Percentiles rank a stretch among this genome's conserved stretches.
Evolutionary conservation across 495 filamentous ascomycete genomes (phyloP).

Genomic region (Penicillium paxilli): DNA sequence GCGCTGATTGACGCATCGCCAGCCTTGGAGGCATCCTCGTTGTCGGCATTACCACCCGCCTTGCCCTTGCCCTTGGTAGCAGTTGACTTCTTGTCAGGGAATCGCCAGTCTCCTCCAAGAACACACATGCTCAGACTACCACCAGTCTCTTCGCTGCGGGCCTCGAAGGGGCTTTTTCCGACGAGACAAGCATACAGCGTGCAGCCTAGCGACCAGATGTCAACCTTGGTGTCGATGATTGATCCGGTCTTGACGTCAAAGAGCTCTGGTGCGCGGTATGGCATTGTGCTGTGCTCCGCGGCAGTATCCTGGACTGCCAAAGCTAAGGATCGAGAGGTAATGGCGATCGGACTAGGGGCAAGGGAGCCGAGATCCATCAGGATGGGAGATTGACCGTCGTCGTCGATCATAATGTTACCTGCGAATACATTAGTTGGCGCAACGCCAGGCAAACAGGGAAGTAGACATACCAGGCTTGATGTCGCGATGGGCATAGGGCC

Average conservation of each 20-base stretch:
- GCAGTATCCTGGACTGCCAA: constrained; percentile 90
- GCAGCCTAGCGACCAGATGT: constrained; percentile 96
- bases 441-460: not conserved
- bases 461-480: constrained; percentile 83
- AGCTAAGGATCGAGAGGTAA: constrained; percentile 88
- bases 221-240: constrained; percentile 92
- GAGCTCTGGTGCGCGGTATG: constrained; percentile 94
- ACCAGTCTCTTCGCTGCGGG: constrained; percentile 91
- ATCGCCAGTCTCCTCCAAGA: constrained; percentile 88
- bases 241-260: constrained; percentile 97
- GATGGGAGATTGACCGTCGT: constrained; percentile 82
- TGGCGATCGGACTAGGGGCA: constrained; percentile 83
- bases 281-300: constrained; percentile 96
- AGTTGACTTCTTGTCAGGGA: constrained; percentile 74
- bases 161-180: constrained; percentile 95
- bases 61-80: constrained; percentile 58
- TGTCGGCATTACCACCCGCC: constrained; percentile 27
- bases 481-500: constrained; percentile 92
- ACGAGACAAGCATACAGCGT: constrained; percentile 95
- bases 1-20: constrained; percentile 60
- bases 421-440: constrained; percentile 14
- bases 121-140: constrained; percentile 91
- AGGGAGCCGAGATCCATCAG: constrained; percentile 98
- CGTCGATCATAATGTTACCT: constrained; percentile 97
- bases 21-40: constrained; percentile 23